phyloP scores from a whole-genome alignment of 148 eudicot species.

The Chenopodium berlandieri region DNA sequence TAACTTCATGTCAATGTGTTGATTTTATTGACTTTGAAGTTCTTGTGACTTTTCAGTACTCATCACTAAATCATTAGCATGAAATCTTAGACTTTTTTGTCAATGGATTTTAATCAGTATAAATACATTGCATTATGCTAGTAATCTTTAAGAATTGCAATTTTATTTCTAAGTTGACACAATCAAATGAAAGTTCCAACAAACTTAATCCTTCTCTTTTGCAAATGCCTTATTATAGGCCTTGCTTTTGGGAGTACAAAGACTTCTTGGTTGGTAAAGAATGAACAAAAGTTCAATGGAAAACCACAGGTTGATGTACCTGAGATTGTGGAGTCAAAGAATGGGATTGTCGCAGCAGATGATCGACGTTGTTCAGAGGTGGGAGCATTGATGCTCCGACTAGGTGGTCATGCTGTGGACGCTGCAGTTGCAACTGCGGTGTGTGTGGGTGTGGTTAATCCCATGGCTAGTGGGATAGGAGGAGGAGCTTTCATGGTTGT shows the following conservation, averaged over 20 bases:
- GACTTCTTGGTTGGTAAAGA: constrained; percentile 22
- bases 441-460: constrained; percentile 80
- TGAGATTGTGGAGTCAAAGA: constrained; percentile 53
- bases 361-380: constrained; percentile 86
- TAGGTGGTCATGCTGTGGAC: constrained; percentile 91
- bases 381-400: constrained; percentile 60
- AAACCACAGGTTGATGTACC: constrained; percentile 11
- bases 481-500: constrained; percentile 98
- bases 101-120: neutral
- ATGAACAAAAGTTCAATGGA: constrained; percentile 11
- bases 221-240: constrained; percentile 31
- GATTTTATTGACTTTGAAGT: neutral
- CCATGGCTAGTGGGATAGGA: constrained; percentile 87
- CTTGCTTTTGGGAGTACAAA: constrained; percentile 33
- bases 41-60: neutral
- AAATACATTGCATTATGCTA: neutral
- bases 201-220: constrained; percentile 1
- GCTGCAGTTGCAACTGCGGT: constrained; percentile 86
- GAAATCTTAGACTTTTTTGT: neutral
- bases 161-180: neutral
- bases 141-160: neutral
- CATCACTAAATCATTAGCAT: neutral
- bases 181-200: constrained; percentile 10
- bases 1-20: too few species aligned
- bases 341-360: constrained; percentile 92